Evolutionary conservation across 202 grass and related monocot genomes (phyloP), one percentile per base, ranked within the genome.

Genomic region (Schoenoplectus triqueter): DNA sequence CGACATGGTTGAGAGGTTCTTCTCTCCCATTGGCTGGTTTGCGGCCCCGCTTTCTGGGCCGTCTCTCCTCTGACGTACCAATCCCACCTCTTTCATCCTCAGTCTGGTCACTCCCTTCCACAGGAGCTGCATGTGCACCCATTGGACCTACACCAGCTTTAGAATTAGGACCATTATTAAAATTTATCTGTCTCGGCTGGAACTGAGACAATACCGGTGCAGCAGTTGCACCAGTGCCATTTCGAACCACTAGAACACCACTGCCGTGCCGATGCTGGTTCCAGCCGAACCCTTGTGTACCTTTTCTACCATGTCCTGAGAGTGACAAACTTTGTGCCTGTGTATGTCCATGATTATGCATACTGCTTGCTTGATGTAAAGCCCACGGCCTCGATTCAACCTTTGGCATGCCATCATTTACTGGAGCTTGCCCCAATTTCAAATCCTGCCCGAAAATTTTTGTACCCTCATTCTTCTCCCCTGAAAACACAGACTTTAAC

Each of bases 361-460:
- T 49, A 69, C 40, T 84, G 66, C 55, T 78, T 71, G 86, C 74
- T 74, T 80, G 88, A 71, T 97, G 89, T 46, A 74, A 55, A 61
- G 87, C 88, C 95, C 95, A 95, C 17, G 87, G 39, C 63, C 87
- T 92, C 39, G 91, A 87, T 52, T 91, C 93, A 81, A 85, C 73
- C 86, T 94, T 94, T 15, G 88, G 73, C 72, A 87, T 20, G 10
- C 81, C 79, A 86, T 77, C 31, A 19, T 50, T 84, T 78, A 75
- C 84, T 49, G 92, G 73, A 1, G 14, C 50, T 44, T 86, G 84
- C 1, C 96, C 93, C 52, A 95, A 88, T 88, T 98, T 95, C 72
- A 98, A 86, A 88, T 98, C 96, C 84, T 95, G 91, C 64, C 96
- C 96, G 41, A 98, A 98, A 71, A 98, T 98, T 82, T 95, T 98